Percentiles rank a stretch among this genome's conserved stretches.
These are phyloP conservation scores for Clarkia xantiana DNA, from an alignment of 345 rosid genomes.

Conservation along the genomic window DNA sequence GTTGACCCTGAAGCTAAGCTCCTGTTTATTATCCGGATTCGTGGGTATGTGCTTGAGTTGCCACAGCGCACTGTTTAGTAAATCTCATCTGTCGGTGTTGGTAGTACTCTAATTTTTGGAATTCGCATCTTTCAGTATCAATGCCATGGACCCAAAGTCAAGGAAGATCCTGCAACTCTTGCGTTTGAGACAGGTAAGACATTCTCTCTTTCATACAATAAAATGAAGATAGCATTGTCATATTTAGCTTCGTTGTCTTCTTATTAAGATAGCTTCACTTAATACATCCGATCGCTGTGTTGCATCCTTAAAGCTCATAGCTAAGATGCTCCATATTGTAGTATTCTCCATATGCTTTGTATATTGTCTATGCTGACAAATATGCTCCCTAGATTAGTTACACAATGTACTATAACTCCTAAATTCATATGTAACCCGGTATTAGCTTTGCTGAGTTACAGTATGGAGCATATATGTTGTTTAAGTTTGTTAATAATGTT, in stretches of 20 bases:
- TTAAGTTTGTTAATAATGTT: background rate
- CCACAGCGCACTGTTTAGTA: background rate
- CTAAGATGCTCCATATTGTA: too few species aligned
- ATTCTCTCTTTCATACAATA: background rate
- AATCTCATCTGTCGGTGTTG: background rate
- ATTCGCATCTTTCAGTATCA: background rate
- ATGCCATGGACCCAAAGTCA: background rate
- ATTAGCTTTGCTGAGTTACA: background rate
- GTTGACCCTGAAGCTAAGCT: background rate
- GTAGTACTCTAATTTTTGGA: background rate
- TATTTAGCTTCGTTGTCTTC: background rate
- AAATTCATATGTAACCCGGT: too few species aligned
- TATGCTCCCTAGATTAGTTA: too few species aligned
- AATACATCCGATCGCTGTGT: too few species aligned
- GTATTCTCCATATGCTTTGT: too few species aligned
- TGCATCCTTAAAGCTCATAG: too few species aligned
- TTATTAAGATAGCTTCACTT: too few species aligned
- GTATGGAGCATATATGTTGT: too few species aligned
- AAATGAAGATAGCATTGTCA: background rate
- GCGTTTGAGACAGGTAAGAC: conserved; percentile 1
- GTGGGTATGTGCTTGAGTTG: conserved; percentile 14
- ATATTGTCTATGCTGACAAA: too few species aligned
- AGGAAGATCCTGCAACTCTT: conserved; percentile 1
- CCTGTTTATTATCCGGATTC: conserved; percentile 22
- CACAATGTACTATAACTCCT: too few species aligned